Base-by-base conservation (phyloP, 2,329 filamentous ascomycete genomes). In the Aureobasidium vineae region DNA sequence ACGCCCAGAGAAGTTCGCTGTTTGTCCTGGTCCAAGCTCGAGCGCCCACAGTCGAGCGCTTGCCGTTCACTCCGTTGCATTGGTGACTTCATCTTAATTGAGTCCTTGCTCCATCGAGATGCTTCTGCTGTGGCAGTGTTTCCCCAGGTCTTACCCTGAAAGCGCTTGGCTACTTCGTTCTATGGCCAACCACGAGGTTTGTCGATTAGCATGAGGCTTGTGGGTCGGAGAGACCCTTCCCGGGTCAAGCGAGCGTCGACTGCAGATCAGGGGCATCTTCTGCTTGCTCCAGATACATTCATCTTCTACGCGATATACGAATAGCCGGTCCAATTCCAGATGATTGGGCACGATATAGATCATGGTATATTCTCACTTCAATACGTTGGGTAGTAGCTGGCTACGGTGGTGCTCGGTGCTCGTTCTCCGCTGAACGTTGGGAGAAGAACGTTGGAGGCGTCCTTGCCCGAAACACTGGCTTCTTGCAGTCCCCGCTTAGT, bases 391-490 rank as follows among this genome's bases (percentile, higher is more conserved):
- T 23, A 16, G 5, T 23, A 10, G 15, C 11, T 19, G 13, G n/a
- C 19, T 43, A n/a, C 21, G 5, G 2, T 19, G 16, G 8, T 21
- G 47, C 19, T 45, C 11, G 31, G 28, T 23, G 11, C 19, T 28
- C 15, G 31, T 63, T 50, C 59, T 50, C 23, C 59, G 59, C 26
- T 63, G 31, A 21, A 49, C 59, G 59, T 63, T 63, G 31, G 19
- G 21, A n/a, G 43, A 45, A 49, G 47, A 52, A 40, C 45, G 59
- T 63, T 63, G 45, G 31, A 50, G 59, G 59, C 59, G 59, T 63
- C 59, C 49, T 47, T 28, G 47, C 47, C 45, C 36, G 59, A 63
- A 63, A 63, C 59, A 36, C 36, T 63, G 45, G 59, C 40, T 28
- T 52, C 59, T 45, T n/a, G 21, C 41, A 49, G 41, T n/a, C 43